Evolutionary conservation across 495 filamentous ascomycete genomes (phyloP), one percentile per base, ranked within the genome.

Genomic region (Sabuloglossum arenarium): DNA sequence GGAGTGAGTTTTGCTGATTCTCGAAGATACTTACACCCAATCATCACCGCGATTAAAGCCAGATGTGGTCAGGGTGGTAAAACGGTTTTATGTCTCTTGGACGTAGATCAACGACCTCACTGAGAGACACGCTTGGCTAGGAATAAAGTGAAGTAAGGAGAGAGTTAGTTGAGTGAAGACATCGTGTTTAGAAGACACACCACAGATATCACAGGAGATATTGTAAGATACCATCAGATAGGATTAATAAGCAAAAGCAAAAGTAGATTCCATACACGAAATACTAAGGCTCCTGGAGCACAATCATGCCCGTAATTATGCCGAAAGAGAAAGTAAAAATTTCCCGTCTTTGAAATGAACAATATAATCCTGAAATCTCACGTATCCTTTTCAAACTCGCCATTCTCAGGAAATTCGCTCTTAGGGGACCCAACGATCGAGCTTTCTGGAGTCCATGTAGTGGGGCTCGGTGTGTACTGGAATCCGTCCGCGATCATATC

Each of bases 401-500:
- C 45, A 23, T n/a, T 27, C 2, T 47, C 45, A 9, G n/a, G 6
- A 47, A 23, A 47, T 14, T n/a, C 19, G 19, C 2, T 47, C 45
- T 47, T 47, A 6, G 45, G 45, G 4, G 21, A 5, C 24, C 45
- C 45, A 8, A 47, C 45, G 24, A 47, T n/a, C 2, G 45, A 47
- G 23, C 45, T 47, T 3, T 47, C 45, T 23, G 45, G 45, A 10
- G 45, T 47, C 45, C 45, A 47, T 23, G 45, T 47, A 8, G 45
- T 47, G 9, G 45, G 10, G 23, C 8, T 47, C 19, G 45, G 45
- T 27, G 45, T 47, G 55, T 59, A 59, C 43, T 59, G 57, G 25
- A 59, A 59, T 0, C 57, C 57, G 29, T 59, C 53, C n/a, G 29
- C 57, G 0, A 59, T 55, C 0, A 39, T 21, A 34, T 37, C 46